phyloP scores from a whole-genome alignment of 768 basidiomycete genomes.

The Boletellus ananas region DNA sequence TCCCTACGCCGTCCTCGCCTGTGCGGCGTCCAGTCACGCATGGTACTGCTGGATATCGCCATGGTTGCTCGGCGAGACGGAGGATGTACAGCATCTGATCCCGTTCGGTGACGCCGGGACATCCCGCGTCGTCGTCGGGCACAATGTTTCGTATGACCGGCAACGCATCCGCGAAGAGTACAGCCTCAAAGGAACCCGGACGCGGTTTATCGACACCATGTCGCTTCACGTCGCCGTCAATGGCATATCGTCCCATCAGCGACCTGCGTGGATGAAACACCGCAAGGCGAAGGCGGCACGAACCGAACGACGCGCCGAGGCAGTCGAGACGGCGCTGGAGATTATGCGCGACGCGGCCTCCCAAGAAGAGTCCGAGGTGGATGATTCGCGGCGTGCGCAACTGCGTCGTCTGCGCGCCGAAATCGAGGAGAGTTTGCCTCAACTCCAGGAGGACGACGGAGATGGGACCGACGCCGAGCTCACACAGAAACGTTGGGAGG shows the following conservation, averaged over 20 bases:
- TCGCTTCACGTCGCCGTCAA: constrained; percentile 90
- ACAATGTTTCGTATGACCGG: constrained; percentile 94
- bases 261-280: constrained; percentile 88
- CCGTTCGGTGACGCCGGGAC: constrained; percentile 56
- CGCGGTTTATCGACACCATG: constrained; percentile 92
- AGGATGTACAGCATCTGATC: constrained; percentile 62
- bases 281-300: constrained; percentile 63
- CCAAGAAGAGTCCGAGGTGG: constrained; percentile 37
- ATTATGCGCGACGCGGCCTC: constrained; percentile 43
- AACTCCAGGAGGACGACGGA: constrained; percentile 31
- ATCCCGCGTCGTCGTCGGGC: constrained; percentile 77
- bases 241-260: constrained; percentile 92
- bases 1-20: constrained; percentile 78
- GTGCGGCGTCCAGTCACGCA: constrained; percentile 72
- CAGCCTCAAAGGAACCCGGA: constrained; percentile 56
- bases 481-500: constrained; percentile 77
- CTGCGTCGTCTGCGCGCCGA: constrained; percentile 37
- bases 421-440: constrained; percentile 40
- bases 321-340: constrained; percentile 57
- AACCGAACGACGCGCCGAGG: constrained; percentile 56
- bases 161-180: constrained; percentile 84
- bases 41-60: constrained; percentile 99
- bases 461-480: constrained; percentile 43
- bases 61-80: constrained; percentile 71
- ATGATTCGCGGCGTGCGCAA: constrained; percentile 34